These are phyloP conservation scores for Puccinia coronata DNA, from an alignment of 1,284 basidiomycete species.

Conservation along the genomic window DNA sequence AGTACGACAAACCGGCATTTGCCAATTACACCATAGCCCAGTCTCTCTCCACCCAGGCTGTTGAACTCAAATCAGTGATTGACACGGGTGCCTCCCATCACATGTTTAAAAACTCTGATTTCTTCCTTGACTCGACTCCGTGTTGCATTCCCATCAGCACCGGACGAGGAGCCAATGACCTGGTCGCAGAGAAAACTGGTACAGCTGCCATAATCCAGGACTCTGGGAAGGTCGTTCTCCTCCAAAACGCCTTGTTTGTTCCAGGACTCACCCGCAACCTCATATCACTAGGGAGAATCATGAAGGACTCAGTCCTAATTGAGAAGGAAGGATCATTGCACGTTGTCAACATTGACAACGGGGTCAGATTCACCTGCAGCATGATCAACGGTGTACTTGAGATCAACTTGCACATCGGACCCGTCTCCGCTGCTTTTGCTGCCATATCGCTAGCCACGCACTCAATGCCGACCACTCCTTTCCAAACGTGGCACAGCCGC, in stretches of 20 bases:
- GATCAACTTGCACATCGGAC: neutral
- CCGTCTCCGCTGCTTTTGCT: neutral
- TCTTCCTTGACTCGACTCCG: neutral
- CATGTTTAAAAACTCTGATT: neutral
- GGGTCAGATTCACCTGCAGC: neutral
- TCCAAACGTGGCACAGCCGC: neutral
- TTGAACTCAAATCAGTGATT: neutral
- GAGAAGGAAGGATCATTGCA: too few relatives aligned
- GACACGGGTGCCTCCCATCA: neutral
- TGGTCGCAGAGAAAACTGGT: neutral
- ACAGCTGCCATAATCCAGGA: neutral
- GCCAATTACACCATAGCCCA: too few relatives aligned
- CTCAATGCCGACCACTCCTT: neutral
- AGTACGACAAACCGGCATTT: neutral
- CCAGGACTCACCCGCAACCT: neutral
- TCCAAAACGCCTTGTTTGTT: neutral
- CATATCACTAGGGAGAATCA: neutral
- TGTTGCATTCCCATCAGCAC: neutral
- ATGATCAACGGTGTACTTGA: neutral
- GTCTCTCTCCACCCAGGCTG: too few relatives aligned
- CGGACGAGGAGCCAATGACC: neutral
- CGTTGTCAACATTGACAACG: too few relatives aligned
- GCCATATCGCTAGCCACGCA: neutral
- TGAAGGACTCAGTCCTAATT: too few relatives aligned
- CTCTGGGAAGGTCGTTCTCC: too few relatives aligned